Percentiles rank a stretch among this genome's conserved stretches.
These are phyloP conservation scores for Diaporthe australafricana DNA, from an alignment of 2,329 filamentous ascomycete genomes.

Conservation along the genomic window DNA sequence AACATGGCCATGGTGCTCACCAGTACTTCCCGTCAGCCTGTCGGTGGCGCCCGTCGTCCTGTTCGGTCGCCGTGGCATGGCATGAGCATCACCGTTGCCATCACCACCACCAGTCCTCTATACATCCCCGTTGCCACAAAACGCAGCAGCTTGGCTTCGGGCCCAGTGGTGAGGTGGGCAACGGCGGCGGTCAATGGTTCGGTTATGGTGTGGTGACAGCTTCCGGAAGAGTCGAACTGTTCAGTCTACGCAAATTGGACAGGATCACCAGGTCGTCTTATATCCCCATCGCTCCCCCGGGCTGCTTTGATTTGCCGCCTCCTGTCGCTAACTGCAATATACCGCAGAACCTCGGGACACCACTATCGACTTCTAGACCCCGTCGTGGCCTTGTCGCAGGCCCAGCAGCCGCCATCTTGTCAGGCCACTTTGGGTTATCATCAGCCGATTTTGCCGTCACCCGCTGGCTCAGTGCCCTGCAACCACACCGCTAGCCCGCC, in stretches of 20 bases:
- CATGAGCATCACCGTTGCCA: background rate
- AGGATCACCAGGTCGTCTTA: slow-evolving; percentile 17
- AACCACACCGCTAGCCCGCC: slow-evolving; percentile 13
- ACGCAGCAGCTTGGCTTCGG: background rate
- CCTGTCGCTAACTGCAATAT: background rate
- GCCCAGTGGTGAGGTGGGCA: background rate
- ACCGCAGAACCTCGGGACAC: slow-evolving; percentile 8
- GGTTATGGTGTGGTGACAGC: background rate
- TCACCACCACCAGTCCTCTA: background rate
- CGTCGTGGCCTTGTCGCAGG: slow-evolving; percentile 8
- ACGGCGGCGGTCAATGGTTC: background rate
- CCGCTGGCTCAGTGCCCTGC: slow-evolving; percentile 10
- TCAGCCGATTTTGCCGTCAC: slow-evolving; percentile 37
- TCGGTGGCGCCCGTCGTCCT: background rate
- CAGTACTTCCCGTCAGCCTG: background rate
- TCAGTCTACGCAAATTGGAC: background rate
- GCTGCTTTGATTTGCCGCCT: slow-evolving; percentile 1
- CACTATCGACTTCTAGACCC: slow-evolving; percentile 4
- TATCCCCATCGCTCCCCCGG: background rate
- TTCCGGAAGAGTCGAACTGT: background rate
- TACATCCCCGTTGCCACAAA: background rate
- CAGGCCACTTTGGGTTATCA: slow-evolving; percentile 32
- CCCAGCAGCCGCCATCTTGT: slow-evolving; percentile 22
- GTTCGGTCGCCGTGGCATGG: background rate
- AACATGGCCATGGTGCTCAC: background rate